phyloP scores from a whole-genome alignment of 352 stramenopile species.

The Phytophthora europaea region DNA sequence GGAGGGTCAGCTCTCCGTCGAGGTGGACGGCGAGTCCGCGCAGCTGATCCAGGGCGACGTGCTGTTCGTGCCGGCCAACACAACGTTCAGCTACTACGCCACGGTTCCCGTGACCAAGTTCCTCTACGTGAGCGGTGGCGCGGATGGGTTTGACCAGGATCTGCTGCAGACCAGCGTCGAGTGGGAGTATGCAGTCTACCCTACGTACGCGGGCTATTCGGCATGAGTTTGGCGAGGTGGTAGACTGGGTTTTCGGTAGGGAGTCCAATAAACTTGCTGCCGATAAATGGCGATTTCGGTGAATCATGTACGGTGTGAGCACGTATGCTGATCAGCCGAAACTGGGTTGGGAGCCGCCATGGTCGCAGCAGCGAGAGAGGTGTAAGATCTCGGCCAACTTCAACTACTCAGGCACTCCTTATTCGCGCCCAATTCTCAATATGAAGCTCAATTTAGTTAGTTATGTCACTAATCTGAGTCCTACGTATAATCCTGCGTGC shows the following conservation, averaged over 20 bases:
- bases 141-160: slow-evolving; percentile 56
- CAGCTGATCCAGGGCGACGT: slow-evolving; percentile 64
- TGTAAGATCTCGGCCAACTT: neutral
- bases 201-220: slow-evolving; percentile 48
- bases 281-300: no score
- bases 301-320: no score
- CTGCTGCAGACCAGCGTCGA: slow-evolving; percentile 54
- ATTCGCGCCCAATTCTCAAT: no score
- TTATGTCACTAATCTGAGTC: no score
- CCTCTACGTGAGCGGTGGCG: slow-evolving; percentile 59
- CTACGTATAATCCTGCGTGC: neutral
- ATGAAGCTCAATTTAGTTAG: no score
- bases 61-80: slow-evolving; percentile 53
- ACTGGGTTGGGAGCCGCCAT: no score
- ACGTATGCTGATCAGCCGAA: no score
- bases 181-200: slow-evolving; percentile 61
- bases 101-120: slow-evolving; percentile 67
- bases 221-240: slow-evolving; percentile 10
- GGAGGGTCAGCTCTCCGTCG: slow-evolving; percentile 58
- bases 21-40: slow-evolving; percentile 45
- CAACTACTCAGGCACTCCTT: neutral
- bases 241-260: neutral
- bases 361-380: no score
- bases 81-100: slow-evolving; percentile 61
- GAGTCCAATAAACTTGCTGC: neutral